Evolutionary conservation across 371 early-diverging fungal species (phyloP), one percentile per base, ranked within the genome.

Genomic region (Actinomucor elegans): DNA sequence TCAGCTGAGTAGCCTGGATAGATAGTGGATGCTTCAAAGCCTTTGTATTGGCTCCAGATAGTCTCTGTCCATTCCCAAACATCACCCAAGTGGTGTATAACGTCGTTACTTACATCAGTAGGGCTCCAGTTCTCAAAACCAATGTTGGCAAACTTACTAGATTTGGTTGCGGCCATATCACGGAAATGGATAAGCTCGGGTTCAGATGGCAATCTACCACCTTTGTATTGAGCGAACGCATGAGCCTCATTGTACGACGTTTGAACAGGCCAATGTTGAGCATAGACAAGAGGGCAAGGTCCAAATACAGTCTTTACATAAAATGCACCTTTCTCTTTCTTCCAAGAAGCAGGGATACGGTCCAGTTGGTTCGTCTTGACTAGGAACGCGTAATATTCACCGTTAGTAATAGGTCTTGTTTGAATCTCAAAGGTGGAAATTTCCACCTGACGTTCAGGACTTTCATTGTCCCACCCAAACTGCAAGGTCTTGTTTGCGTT

Each of bases 401-500:
- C 77, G 48, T 90, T 88, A 12, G 94, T 90, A 12, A 96, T 86
- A 14, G 90, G 93, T 7, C 94, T 81, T 12, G 81, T 70, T 52
- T 90, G 91, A 38, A 94, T 84, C 15, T 69, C 60, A 62, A 85
- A 92, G 0, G 71, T 42, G 21, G 56, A 17, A 9, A 86, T 78
- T 0, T 48, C 15, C 7, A 75, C 66, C 23, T 64, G 56, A 3
- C 71, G 61, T 14, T 50, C 29, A 14, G 94, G 93, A 26, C 76
- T 67, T 59, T 96, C 96, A 59, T 91, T 93, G 64, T 94, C 94
- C 96, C 96, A 96, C 12, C 94, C 94, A 75, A 86, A 89, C 15
- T 57, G 57, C 28, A 56, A 15, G 15, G 14, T 23, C 21, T 40
- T 24, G n/a, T 29, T 12, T 6, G 8, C 23, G 1, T 58, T 14